A percentile compares a stretch with the other conserved stretches of the same genome.
Conservation (phyloP, 2,329 filamentous ascomycete genomes). For the Phialocephala subalpina region DNA sequence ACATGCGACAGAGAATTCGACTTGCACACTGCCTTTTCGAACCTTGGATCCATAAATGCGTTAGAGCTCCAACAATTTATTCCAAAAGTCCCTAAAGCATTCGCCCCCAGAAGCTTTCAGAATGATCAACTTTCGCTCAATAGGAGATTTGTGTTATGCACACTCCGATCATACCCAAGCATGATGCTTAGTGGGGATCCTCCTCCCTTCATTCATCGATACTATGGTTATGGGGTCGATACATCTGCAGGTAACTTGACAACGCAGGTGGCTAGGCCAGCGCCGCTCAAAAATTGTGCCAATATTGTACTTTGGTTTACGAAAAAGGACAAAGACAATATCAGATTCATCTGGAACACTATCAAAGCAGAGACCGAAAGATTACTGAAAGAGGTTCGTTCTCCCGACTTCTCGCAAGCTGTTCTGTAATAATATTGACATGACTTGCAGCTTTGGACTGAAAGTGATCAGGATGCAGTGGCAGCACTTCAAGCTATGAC, state of each 20-base stretch:
- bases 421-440: neutral
- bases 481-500: constrained; percentile 34
- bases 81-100: constrained; percentile 20
- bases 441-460: constrained; percentile 16
- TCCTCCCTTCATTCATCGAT: constrained; percentile 35
- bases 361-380: constrained; percentile 33
- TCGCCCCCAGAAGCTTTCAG: constrained; percentile 13
- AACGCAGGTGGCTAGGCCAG: neutral
- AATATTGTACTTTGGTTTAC: constrained; percentile 27
- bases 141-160: constrained; percentile 29
- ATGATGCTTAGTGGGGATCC: constrained; percentile 29
- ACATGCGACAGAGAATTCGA: neutral
- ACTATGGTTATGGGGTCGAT: neutral
- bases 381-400: constrained; percentile 28
- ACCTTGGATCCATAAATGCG: neutral
- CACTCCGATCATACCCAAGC: constrained; percentile 28
- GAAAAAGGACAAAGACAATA: constrained; percentile 28
- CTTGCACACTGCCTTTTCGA: neutral
- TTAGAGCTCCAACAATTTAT: constrained; percentile 1
- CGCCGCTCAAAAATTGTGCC: constrained; percentile 27
- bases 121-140: constrained; percentile 23
- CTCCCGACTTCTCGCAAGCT: neutral
- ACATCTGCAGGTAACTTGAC: neutral
- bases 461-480: constrained; percentile 20
- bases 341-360: constrained; percentile 28